Conservation (phyloP, 345 rosid species). For the Firmiana major region DNA sequence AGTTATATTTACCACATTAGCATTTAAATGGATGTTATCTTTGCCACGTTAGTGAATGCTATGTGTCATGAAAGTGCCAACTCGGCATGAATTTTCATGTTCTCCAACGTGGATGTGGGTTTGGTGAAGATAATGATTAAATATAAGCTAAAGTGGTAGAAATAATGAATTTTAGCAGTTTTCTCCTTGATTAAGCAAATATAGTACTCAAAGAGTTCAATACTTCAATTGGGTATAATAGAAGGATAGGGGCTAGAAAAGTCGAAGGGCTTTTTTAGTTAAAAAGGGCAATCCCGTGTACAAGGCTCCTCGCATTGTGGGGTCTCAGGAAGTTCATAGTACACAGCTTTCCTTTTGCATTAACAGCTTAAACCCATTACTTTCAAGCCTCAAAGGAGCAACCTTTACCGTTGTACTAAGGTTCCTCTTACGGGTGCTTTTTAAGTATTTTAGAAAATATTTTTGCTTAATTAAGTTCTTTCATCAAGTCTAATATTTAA, state of each 20-base stretch:
- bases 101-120: not conserved
- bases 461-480: not conserved
- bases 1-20: not conserved
- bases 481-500: not conserved
- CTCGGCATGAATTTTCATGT: not conserved
- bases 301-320: too few species aligned
- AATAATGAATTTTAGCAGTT: not conserved
- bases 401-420: too few species aligned
- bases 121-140: not conserved
- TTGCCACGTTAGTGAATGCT: not conserved
- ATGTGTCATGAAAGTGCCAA: not conserved
- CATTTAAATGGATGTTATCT: not conserved
- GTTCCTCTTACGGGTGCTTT: too few species aligned
- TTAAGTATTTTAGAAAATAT: not conserved
- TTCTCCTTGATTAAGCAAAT: not conserved
- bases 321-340: too few species aligned
- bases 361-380: too few species aligned
- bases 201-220: not conserved
- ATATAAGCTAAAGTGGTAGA: not conserved
- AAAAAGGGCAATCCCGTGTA: too few species aligned
- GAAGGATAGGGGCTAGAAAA: not conserved
- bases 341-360: too few species aligned
- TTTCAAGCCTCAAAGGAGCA: too few species aligned
- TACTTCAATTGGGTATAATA: not conserved
- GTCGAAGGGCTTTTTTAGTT: not conserved